Conservation (phyloP, 345 rosid species). For the Acer campestre region DNA sequence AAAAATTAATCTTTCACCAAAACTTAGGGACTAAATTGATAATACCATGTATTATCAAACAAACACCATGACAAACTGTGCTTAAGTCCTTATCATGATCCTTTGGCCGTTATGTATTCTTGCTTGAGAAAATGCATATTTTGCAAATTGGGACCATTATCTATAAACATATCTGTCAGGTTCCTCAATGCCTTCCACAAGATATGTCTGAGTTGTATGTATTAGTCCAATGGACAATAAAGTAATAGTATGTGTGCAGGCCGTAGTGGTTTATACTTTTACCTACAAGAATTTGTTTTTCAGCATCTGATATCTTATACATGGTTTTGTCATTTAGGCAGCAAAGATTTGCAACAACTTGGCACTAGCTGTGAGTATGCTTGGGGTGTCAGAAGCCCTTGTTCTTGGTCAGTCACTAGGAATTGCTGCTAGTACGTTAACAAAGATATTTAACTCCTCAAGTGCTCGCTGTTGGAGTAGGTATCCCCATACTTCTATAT, state of each 20-base stretch:
- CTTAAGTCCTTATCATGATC: background rate
- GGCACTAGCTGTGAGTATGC: conserved; percentile 94
- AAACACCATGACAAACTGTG: background rate
- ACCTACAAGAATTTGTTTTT: background rate
- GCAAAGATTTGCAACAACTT: conserved; percentile 96
- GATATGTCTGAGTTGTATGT: background rate
- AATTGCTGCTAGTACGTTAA: conserved; percentile 60
- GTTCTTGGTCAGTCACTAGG: conserved; percentile 91
- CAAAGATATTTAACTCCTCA: conserved; percentile 82
- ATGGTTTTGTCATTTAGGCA: conserved; percentile 47
- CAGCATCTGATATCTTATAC: conserved; percentile 14
- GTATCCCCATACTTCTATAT: conserved; percentile 35
- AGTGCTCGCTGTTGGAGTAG: conserved; percentile 96
- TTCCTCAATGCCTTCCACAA: background rate
- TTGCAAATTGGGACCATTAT: background rate
- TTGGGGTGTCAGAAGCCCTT: conserved; percentile 91
- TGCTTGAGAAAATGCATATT: background rate
- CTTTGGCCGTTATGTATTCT: background rate
- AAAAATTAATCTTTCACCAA: no score
- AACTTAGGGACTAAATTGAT: no score
- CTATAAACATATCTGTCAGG: background rate
- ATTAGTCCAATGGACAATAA: background rate
- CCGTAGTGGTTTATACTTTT: background rate
- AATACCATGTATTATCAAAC: no score
- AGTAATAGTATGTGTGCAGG: background rate